Evolutionary conservation across 2,329 filamentous ascomycete genomes (phyloP).

Genomic region (Whalleya microplaca): DNA sequence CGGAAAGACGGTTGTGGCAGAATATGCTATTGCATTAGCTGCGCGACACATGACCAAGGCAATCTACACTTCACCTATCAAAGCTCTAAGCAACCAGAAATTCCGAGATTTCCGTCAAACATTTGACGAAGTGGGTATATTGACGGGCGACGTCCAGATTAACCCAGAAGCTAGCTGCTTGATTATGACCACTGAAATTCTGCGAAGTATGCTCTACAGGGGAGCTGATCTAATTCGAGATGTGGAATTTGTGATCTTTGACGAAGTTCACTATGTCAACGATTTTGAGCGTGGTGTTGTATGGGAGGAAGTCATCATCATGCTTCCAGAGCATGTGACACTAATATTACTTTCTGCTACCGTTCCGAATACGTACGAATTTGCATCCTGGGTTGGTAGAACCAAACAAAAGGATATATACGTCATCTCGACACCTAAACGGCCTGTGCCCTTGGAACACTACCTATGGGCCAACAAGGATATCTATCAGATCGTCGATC

Average conservation of each 20-base stretch:
- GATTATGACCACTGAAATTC: constrained; percentile 99
- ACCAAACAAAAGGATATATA: constrained; percentile 99
- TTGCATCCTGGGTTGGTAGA: constrained; percentile 96
- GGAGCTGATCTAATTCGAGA: constrained; percentile 95
- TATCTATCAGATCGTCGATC: constrained; percentile 92
- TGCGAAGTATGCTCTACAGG: constrained; percentile 96
- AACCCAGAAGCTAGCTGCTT: constrained; percentile 96
- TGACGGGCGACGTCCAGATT: constrained; percentile 98
- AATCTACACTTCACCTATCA: constrained; percentile 98
- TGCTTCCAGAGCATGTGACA: constrained; percentile 96
- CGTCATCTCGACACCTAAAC: constrained; percentile 95
- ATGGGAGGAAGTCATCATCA: constrained; percentile 99
- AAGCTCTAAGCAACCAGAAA: constrained; percentile 97
- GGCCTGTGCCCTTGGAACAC: constrained; percentile 92
- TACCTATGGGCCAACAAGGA: constrained; percentile 94
- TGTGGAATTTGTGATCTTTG: constrained; percentile 98
- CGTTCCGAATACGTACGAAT: constrained; percentile 96
- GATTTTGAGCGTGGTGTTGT: constrained; percentile 95
- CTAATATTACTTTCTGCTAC: constrained; percentile 94
- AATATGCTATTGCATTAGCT: constrained; percentile 95
- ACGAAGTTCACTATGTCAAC: constrained; percentile 98
- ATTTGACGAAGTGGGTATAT: constrained; percentile 94
- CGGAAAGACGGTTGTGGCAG: constrained; percentile 96
- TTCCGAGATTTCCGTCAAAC: constrained; percentile 90
- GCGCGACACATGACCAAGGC: constrained; percentile 99